Evolutionary conservation across 2,329 filamentous ascomycete species (phyloP), one percentile per base, ranked within the genome.

Genomic region (Lecanosticta acicola): DNA sequence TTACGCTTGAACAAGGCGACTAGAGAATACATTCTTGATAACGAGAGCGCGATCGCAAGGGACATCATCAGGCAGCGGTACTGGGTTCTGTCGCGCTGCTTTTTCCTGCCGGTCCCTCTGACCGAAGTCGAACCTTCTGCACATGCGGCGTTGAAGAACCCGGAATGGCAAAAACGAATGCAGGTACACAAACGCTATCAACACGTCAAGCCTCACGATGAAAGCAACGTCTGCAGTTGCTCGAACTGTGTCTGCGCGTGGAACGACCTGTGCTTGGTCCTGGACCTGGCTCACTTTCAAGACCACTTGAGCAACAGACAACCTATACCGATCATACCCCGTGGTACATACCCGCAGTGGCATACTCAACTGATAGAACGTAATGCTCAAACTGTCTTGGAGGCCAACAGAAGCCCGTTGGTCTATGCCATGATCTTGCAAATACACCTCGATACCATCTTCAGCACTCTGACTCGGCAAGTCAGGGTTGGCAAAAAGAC

Each of bases 221-320:
- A 69, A 0, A 42, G 59, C 9, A 57, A 69, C n/a, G 61, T 78
- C 3, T 82, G 79, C 63, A 78, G 75, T 1, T 82, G 78, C 55
- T 60, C 78, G 19, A 76, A 74, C 0, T 81, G 79, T 56, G 62
- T 77, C 35, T 57, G 78, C 32, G 69, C 73, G 2, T 82, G 78
- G 79, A 77, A 77, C 52, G 71, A 75, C 11, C 69, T 81, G 4
- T 71, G 71, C 47, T 55, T 79, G 0, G 63, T 72, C 10, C 68
- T 80, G 9, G 78, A 82, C 54, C 76, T 81, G 54, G 71, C 75
- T 0, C 67, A 76, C 55, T 81, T 77, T 73, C 78, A 80, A 55
- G 36, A 55, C 1, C 57, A 75, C 35, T 68, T 81, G 5, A 73
- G 81, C 46, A 53, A 57, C 0, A 71, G 75, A 1, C 67, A 73